Conservation (phyloP, 305 asterid species). For the Solanum hybrid region DNA sequence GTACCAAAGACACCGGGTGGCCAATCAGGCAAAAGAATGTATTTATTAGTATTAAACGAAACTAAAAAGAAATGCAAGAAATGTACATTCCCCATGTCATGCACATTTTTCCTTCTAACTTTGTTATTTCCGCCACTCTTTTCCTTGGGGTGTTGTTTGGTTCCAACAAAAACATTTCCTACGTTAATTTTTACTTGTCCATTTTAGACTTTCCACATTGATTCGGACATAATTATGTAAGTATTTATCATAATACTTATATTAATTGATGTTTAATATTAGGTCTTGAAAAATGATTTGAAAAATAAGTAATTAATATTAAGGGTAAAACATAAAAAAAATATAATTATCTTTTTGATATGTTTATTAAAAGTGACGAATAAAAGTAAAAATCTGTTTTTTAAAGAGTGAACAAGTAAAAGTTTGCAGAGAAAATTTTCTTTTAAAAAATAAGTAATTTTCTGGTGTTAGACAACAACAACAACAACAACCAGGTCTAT, state of each 20-base stretch:
- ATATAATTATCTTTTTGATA: not conserved
- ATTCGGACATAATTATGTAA: not conserved
- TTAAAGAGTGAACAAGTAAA: not conserved
- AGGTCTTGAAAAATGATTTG: no score
- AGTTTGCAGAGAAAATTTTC: no score
- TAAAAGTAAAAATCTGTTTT: no score
- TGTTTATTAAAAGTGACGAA: no score
- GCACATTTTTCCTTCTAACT: constrained; percentile 1
- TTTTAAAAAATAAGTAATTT: not conserved
- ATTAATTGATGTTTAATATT: no score
- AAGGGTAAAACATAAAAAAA: not conserved
- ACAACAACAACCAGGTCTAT: not conserved
- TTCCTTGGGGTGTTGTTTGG: not conserved
- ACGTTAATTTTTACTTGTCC: not conserved
- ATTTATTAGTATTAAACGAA: not conserved
- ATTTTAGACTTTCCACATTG: not conserved
- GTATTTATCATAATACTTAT: no score
- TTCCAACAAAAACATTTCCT: not conserved
- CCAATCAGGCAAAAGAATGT: not conserved
- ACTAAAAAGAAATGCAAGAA: not conserved
- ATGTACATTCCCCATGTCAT: constrained; percentile 9
- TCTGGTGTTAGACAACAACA: not conserved
- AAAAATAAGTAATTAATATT: no score
- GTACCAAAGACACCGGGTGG: no score
- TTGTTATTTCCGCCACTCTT: constrained; percentile 25